Base-by-base conservation (phyloP, 257 asterid species). In the Lantana camara region DNA sequence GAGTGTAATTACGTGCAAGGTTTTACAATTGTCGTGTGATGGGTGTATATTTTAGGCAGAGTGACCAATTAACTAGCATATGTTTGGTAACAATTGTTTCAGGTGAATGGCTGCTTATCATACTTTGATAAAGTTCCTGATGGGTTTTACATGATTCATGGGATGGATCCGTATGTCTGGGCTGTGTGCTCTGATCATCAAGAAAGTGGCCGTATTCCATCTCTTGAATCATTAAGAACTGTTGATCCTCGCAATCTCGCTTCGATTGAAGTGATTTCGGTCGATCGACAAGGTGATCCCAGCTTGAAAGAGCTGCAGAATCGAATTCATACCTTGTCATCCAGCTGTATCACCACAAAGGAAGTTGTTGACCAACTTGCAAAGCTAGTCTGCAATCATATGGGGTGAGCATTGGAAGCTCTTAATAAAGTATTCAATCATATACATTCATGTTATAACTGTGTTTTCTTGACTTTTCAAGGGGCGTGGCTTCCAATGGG, bases 151-250 rank as follows among this genome's bases (percentile, higher is more conserved):
- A 70, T 77, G 57, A 90, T 94, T 59, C 87, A 80, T 57, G 97
- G 99, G 82, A 81, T 94, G 91, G 95, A 94, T 76, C 95, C 99
- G 22, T 94, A 90, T 78, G 85, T 94, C 21, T 94, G 99, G 99
- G 71, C 83, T 48, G 61, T 94, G 73, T 94, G 96, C 82, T 81
- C 85, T 12, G 96, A 87, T 77, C 77, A 76, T 75, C 92, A 80
- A 73, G 99, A 94, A 74, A 86, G 84, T 76, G 95, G 99, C 24
- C 86, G 85, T 45, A 84, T 94, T 60, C 98, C 99, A 53, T 80
- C 98, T 30, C 83, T 94, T 82, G 96, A 90, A 80, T 81, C 88
- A 22, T 60, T 94, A 50, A 90, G 67, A 80, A 70, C 78, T 9
- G 79, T 85, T 60, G 96, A 90, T 83, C 95, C 89, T 55, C 63